Evolutionary conservation across 116 monocot species (phyloP).

Genomic region (Trichopus zeylanicus): DNA sequence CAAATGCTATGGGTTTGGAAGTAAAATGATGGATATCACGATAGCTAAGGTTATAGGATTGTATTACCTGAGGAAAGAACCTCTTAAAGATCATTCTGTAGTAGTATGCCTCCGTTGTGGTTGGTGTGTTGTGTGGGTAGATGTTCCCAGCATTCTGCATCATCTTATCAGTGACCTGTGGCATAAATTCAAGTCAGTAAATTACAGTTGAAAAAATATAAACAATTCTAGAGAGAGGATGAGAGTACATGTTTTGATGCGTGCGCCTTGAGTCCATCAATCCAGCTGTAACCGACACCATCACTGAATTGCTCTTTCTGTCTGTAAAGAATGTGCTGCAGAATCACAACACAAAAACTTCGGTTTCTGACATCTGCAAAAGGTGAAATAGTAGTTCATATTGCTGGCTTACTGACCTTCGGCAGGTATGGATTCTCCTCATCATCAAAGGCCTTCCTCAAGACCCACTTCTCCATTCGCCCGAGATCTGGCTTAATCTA

Average conservation of each 20-base stretch:
- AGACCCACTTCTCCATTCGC: slow-evolving; percentile 80
- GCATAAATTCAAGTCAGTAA: background rate
- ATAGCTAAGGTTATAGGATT: background rate
- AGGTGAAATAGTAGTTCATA: background rate
- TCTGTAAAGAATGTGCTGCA: slow-evolving; percentile 84
- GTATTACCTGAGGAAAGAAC: slow-evolving; percentile 56
- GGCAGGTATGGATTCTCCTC: slow-evolving; percentile 84
- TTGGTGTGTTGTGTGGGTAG: slow-evolving; percentile 57
- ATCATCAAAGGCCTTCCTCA: slow-evolving; percentile 89
- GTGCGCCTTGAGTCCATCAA: slow-evolving; percentile 84
- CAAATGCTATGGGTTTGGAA: background rate
- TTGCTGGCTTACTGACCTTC: slow-evolving; percentile 25
- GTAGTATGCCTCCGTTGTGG: slow-evolving; percentile 51
- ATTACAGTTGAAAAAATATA: background rate
- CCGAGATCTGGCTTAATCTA: slow-evolving; percentile 61
- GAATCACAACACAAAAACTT: background rate
- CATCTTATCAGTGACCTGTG: slow-evolving; percentile 59
- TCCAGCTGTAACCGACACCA: slow-evolving; percentile 92
- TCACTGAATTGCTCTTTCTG: slow-evolving; percentile 99
- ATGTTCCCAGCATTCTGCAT: slow-evolving; percentile 45
- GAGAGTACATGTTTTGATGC: slow-evolving; percentile 32
- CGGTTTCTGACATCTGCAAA: background rate
- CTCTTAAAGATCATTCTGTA: slow-evolving; percentile 69
- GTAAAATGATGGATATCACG: no score
- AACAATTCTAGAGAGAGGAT: background rate